Conservation (phyloP, 768 basidiomycete genomes). For the Coprinopsis strossmayeri region DNA sequence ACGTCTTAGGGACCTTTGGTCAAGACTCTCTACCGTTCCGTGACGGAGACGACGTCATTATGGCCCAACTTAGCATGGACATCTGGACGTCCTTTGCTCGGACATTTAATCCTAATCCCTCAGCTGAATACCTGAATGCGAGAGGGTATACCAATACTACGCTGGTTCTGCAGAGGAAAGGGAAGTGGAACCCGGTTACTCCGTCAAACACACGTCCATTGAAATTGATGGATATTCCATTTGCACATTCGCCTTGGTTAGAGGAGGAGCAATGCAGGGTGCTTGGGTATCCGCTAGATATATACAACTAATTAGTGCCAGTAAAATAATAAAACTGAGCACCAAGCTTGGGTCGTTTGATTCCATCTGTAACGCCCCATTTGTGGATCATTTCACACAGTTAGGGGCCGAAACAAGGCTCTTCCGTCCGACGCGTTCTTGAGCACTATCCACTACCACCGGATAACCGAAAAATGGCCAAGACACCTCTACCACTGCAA, state of each 20-base stretch:
- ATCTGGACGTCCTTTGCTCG: slow-evolving; percentile 42
- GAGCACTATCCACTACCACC: background rate
- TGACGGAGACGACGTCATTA: slow-evolving; percentile 37
- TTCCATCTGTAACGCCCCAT: too few species aligned
- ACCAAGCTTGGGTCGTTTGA: too few species aligned
- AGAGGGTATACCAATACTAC: slow-evolving; percentile 34
- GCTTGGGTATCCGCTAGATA: slow-evolving; percentile 14
- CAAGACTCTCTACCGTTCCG: slow-evolving; percentile 35
- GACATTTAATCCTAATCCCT: slow-evolving; percentile 41
- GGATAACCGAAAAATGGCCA: slow-evolving; percentile 17
- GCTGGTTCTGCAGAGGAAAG: slow-evolving; percentile 20
- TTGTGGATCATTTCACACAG: too few species aligned
- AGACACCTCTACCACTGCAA: slow-evolving; percentile 26
- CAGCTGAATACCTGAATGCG: slow-evolving; percentile 30
- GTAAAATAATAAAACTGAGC: too few species aligned
- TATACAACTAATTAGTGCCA: too few species aligned
- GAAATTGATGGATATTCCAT: slow-evolving; percentile 22
- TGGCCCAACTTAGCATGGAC: slow-evolving; percentile 38
- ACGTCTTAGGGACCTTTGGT: slow-evolving; percentile 27
- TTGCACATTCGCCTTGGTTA: background rate
- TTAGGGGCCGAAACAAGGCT: too few species aligned
- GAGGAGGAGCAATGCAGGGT: background rate
- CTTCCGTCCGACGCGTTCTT: background rate
- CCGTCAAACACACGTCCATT: slow-evolving; percentile 21
- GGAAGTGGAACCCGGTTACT: slow-evolving; percentile 29